These are phyloP conservation scores for Elaeis guineensis DNA, from an alignment of 176 grass and related monocot species.

Conservation along the genomic window DNA sequence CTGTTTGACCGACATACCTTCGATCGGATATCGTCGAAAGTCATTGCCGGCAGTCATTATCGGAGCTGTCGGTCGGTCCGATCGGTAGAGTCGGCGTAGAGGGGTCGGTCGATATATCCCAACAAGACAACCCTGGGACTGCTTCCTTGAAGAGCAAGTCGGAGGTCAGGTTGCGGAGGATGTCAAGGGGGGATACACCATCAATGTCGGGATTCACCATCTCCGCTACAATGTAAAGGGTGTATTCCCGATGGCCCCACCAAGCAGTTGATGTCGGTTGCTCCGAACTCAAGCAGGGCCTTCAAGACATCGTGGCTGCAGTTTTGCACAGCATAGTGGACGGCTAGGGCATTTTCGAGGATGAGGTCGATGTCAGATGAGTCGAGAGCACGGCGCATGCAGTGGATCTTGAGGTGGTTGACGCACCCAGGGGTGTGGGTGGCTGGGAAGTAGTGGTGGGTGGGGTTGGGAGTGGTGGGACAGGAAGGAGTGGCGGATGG, in stretches of 20 bases:
- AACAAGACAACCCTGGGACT: too few species aligned
- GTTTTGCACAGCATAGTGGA: slow-evolving; percentile 84
- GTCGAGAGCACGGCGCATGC: slow-evolving; percentile 65
- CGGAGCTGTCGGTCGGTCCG: too few species aligned
- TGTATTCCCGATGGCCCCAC: slow-evolving; percentile 70
- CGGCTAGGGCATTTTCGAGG: slow-evolving; percentile 80
- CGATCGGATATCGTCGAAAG: too few species aligned
- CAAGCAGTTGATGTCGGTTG: slow-evolving; percentile 74
- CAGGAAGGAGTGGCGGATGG: slow-evolving; percentile 36
- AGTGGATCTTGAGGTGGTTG: slow-evolving; percentile 66
- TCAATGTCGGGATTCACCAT: too few species aligned
- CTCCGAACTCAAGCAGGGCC: slow-evolving; percentile 90
- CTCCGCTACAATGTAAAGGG: slow-evolving; percentile 75
- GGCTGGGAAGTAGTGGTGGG: slow-evolving; percentile 17
- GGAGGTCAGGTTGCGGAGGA: too few species aligned
- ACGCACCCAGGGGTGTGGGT: background rate
- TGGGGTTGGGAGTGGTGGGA: slow-evolving; percentile 36
- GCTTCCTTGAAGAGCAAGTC: too few species aligned
- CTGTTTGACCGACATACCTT: too few species aligned
- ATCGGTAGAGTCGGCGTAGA: too few species aligned
- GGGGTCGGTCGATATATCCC: too few species aligned
- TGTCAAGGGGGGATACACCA: too few species aligned
- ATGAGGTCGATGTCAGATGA: slow-evolving; percentile 94
- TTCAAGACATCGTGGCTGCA: slow-evolving; percentile 92
- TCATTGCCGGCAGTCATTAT: too few species aligned